Evolutionary conservation across 257 asterid genomes (phyloP).

Genomic region (Parsonsia alboflavescens): DNA sequence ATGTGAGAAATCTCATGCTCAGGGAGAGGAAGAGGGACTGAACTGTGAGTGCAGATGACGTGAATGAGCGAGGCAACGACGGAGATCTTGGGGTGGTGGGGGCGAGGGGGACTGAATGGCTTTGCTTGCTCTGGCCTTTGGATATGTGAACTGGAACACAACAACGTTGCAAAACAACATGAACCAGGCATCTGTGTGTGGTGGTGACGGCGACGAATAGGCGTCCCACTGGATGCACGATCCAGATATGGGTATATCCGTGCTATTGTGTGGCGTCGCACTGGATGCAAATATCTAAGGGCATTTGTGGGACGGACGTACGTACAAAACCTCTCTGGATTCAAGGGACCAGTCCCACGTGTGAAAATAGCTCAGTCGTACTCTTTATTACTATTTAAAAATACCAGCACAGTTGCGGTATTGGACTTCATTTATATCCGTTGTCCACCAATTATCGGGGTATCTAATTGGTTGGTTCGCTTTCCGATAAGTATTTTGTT

Average conservation of each 20-base stretch:
- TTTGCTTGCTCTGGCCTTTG: background rate
- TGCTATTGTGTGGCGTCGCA: background rate
- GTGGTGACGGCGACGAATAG: background rate
- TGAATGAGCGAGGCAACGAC: background rate
- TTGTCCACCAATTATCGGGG: no score
- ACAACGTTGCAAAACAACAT: background rate
- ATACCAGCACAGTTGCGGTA: no score
- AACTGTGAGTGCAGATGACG: background rate
- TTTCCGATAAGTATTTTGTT: no score
- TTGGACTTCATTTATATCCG: no score
- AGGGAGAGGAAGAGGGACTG: background rate
- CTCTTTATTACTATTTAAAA: no score
- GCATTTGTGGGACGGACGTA: background rate
- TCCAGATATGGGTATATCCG: no score
- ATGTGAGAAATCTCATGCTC: slow-evolving; percentile 7
- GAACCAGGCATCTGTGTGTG: background rate
- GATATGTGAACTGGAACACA: slow-evolving; percentile 11
- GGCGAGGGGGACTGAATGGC: background rate
- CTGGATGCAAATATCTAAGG: background rate
- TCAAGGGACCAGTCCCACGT: no score
- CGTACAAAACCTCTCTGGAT: no score
- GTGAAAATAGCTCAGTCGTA: no score
- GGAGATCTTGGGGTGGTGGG: background rate
- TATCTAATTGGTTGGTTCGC: no score
- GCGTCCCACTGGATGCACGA: background rate